A percentile compares a stretch with the other conserved stretches of the same genome.
Evolutionary conservation across 805 yeast species (phyloP).

Genomic region (Debaryomyces maramus): DNA sequence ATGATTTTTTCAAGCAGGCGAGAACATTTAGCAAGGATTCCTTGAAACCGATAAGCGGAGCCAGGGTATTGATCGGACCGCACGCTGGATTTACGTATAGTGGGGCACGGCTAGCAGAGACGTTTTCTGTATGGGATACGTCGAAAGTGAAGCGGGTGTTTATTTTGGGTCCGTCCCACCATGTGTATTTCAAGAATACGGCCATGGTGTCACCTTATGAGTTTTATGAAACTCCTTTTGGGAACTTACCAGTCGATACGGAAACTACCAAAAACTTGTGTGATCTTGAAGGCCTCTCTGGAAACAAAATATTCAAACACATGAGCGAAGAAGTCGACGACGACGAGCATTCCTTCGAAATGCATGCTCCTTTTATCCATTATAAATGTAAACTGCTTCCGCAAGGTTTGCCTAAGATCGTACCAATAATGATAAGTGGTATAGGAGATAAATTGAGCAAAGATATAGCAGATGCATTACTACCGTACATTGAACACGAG

Average conservation of each 20-base stretch:
- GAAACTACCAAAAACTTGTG: constrained; percentile 38
- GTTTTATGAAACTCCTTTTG: constrained; percentile 78
- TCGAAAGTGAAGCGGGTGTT: constrained; percentile 61
- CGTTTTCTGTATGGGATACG: constrained; percentile 71
- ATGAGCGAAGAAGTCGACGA: constrained; percentile 67
- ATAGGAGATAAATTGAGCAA: constrained; percentile 46
- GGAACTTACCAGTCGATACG: constrained; percentile 66
- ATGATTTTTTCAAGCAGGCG: constrained; percentile 42
- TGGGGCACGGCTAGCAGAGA: constrained; percentile 73
- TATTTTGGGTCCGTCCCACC: constrained; percentile 91
- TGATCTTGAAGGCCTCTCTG: constrained; percentile 12
- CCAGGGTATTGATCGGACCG: constrained; percentile 44
- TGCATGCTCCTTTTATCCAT: constrained; percentile 82
- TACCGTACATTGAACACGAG: constrained; percentile 54
- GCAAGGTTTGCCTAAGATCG: constrained; percentile 45
- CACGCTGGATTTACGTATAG: constrained; percentile 93
- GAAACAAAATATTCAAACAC: constrained; percentile 40
- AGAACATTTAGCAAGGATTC: constrained; percentile 27
- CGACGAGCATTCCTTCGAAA: constrained; percentile 90
- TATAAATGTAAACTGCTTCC: constrained; percentile 41
- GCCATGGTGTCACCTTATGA: constrained; percentile 55
- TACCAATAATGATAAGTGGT: constrained; percentile 81
- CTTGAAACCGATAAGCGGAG: constrained; percentile 44
- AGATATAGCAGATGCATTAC: constrained; percentile 48
- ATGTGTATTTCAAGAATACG: constrained; percentile 68